Base-by-base conservation (phyloP, 148 eudicot species). In the Heliosperma pusillum region DNA sequence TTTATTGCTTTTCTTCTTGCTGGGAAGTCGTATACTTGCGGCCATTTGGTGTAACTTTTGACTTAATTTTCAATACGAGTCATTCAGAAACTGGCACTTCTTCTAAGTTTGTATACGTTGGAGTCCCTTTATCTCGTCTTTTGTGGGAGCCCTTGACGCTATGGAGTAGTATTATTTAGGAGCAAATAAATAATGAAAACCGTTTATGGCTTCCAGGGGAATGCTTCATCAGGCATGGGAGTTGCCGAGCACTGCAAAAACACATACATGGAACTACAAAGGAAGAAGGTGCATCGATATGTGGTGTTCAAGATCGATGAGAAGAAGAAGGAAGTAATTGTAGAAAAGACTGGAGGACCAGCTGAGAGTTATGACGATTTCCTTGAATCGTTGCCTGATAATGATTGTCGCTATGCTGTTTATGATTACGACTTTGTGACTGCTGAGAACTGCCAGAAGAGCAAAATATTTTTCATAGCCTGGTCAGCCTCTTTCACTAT, bases 231-330 rank as follows among this genome's bases (percentile, higher is more conserved):
- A 36, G 94, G 91, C 63, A 88, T 90, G 87, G 91, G 89, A 47
- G 94, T 88, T 57, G 86, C 87, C 0, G 90, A 90, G 26, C 85
- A 86, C 26, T 65, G 87, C 89, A 88, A 86, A 72, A 80, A 78
- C 85, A 90, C 87, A 69, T 90, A 72, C 71, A 45, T 80, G 81
- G 91, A 90, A 62, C 72, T 90, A 75, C 91, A 90, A 65, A 83
- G 94, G 85, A 89, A 86, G 80, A 90, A 86, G 81, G 80, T 85
- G 59, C 83, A 88, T 76, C 91, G 94, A 60, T 90, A 90, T 66
- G 88, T 90, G 86, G 85, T 88, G 36, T 90, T 88, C 78, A 85
- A 86, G 83, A 90, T 90, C 66, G 94, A 90, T 58, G 94, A 90
- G 88, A 83, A 86, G 72, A 90, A 83, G 82, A 85, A 88, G 55